Conservation (phyloP, 2,329 filamentous ascomycete genomes). For the Penicillium polonicum region DNA sequence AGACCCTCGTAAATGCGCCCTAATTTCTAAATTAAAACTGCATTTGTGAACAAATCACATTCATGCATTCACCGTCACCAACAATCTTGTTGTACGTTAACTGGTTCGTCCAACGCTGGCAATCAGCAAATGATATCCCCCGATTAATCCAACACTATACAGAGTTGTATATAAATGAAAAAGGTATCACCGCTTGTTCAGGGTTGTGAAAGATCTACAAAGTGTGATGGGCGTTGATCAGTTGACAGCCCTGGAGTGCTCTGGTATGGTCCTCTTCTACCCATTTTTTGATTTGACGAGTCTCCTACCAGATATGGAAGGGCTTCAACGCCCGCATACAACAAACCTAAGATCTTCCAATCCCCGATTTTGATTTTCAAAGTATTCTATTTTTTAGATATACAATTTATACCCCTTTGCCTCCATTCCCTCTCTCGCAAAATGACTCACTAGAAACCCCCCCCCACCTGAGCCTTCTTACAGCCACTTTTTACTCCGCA, state of each 20-base stretch:
- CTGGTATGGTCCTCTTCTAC: background rate
- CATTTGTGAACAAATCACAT: conserved; percentile 7
- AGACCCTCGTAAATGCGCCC: conserved; percentile 8
- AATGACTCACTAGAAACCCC: background rate
- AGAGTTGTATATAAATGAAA: background rate
- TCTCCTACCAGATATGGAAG: background rate
- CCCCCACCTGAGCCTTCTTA: background rate
- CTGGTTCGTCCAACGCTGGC: conserved; percentile 11
- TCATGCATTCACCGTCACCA: conserved; percentile 5
- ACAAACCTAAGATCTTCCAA: background rate
- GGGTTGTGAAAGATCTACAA: background rate
- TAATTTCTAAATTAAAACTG: conserved; percentile 6
- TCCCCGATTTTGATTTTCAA: conserved; percentile 26
- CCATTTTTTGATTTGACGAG: background rate
- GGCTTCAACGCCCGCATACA: conserved; percentile 1
- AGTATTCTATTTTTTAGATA: background rate
- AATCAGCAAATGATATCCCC: conserved; percentile 2
- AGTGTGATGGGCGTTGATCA: background rate
- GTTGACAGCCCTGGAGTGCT: background rate
- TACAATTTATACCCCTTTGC: background rate
- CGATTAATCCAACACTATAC: background rate
- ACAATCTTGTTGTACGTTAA: conserved; percentile 11
- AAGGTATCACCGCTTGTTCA: background rate
- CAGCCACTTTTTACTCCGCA: conserved; percentile 29
- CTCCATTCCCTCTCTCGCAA: background rate